Percentiles rank a stretch among this genome's conserved stretches.
phyloP scores from a whole-genome alignment of 768 basidiomycete species.

The Rubroboletus satanas region DNA sequence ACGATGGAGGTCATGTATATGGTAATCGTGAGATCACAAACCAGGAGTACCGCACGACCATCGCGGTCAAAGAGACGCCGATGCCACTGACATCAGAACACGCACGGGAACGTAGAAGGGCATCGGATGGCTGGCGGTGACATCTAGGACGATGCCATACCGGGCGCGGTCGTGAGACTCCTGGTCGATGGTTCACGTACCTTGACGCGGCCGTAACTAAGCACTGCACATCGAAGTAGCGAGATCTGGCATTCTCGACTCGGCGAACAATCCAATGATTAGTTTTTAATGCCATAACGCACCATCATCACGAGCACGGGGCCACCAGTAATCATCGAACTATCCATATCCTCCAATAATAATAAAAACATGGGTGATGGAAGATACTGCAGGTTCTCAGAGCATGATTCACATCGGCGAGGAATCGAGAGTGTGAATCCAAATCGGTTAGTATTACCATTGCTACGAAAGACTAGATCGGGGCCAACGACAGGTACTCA shows the following conservation, averaged over 20 bases:
- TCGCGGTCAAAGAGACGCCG: not conserved
- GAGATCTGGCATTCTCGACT: not conserved
- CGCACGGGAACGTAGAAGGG: not conserved
- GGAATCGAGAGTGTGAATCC: not conserved
- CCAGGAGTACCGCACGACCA: not conserved
- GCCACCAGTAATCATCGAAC: too few species aligned
- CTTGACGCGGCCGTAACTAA: not conserved
- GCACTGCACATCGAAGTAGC: not conserved
- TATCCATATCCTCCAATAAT: not conserved
- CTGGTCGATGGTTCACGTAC: not conserved
- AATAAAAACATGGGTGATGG: not conserved
- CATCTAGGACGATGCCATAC: not conserved
- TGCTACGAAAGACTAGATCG: not conserved
- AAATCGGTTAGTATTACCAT: not conserved
- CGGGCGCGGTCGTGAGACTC: not conserved
- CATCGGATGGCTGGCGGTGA: not conserved
- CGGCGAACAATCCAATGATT: not conserved
- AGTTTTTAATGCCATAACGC: not conserved
- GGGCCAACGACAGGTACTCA: not conserved
- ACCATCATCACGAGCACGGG: not conserved
- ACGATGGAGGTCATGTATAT: not conserved
- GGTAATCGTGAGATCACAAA: not conserved
- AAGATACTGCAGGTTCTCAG: not conserved
- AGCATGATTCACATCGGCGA: not conserved
- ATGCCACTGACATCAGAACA: not conserved